Base-by-base conservation (phyloP, 1,284 basidiomycete species). In the Naganishia albida region DNA sequence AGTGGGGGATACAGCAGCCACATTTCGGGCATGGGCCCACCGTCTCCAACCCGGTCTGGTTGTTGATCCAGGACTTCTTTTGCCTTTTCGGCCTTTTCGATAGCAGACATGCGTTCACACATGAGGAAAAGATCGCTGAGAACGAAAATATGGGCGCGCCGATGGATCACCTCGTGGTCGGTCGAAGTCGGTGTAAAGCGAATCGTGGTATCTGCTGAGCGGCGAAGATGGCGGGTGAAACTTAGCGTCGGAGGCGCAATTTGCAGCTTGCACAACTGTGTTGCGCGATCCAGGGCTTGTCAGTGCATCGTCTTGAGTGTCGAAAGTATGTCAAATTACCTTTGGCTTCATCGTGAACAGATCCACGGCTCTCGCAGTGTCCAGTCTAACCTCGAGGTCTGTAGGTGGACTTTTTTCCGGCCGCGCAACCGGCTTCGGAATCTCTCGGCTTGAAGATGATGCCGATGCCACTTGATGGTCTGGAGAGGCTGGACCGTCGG, bases 301-400 rank as follows among this genome's bases (percentile, higher is more conserved):
- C 30, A 49, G 23, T 55, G 26, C 12, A n/a, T 38, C 12, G 28
- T 15, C 30, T 39, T n/a, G 15, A 42, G n/a, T n/a, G n/a, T n/a
- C n/a, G n/a, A n/a, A n/a, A n/a, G n/a, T n/a, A n/a, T n/a, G n/a
- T n/a, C n/a, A n/a, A n/a, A n/a, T 66, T 71, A 91, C 93, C 85
- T 94, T 94, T 3, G 90, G 89, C 72, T 86, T 85, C 93, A 99
- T 95, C 1, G 91, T 91, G 77, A 99, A 99, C 52, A 99, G 88
- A 77, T 99, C 95, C 39, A 97, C 80, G 4, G 91, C 91, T 34
- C 85, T 83, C 51, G 88, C 85, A 0, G 91, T 88, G 62, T 88
- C 85, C 49, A 99, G 83, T 34, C 90, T 84, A 39, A 84, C 81
- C 76, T 99, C 95, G 25, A 99, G 84, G 71, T 93, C 89, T 25